Evolutionary conservation across 1,284 basidiomycete species (phyloP).

Genomic region (Coriolopsis trogii): DNA sequence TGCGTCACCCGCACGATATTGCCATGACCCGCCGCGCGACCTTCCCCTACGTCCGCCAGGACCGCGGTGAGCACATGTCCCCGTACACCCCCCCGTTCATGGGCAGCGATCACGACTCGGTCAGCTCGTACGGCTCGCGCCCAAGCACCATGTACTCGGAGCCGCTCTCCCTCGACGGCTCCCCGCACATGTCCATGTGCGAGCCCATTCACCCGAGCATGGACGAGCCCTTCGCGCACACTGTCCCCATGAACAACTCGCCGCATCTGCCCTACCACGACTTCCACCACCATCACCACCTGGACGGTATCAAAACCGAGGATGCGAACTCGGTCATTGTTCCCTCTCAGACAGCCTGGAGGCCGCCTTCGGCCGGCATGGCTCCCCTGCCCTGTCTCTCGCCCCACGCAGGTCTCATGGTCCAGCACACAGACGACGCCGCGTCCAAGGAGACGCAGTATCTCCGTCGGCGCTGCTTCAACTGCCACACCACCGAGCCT

Average conservation of each 20-base stretch:
- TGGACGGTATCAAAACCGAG: slow-evolving; percentile 62
- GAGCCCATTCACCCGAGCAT: slow-evolving; percentile 37
- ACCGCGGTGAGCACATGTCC: slow-evolving; percentile 50
- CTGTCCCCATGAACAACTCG: slow-evolving; percentile 42
- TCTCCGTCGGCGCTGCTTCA: slow-evolving; percentile 81
- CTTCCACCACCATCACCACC: slow-evolving; percentile 46
- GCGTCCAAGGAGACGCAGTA: slow-evolving; percentile 87
- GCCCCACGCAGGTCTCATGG: slow-evolving; percentile 60
- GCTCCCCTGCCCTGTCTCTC: slow-evolving; percentile 49
- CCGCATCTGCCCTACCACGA: slow-evolving; percentile 50
- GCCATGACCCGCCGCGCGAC: slow-evolving; percentile 64
- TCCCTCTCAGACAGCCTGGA: slow-evolving; percentile 55
- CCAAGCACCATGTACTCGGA: slow-evolving; percentile 44
- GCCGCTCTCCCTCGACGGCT: slow-evolving; percentile 42
- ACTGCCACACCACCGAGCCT: slow-evolving; percentile 86
- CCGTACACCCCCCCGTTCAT: slow-evolving; percentile 37
- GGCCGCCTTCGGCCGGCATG: slow-evolving; percentile 38
- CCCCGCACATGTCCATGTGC: slow-evolving; percentile 45
- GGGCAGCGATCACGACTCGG: slow-evolving; percentile 37
- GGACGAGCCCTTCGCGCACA: slow-evolving; percentile 38
- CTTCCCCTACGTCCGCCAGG: slow-evolving; percentile 72
- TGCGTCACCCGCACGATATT: slow-evolving; percentile 45
- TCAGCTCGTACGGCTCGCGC: slow-evolving; percentile 39
- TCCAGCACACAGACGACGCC: slow-evolving; percentile 86
- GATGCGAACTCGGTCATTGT: slow-evolving; percentile 59